Percentiles rank a stretch among this genome's conserved stretches.
Conservation (phyloP, 768 basidiomycete genomes). For the Boletus edulis region DNA sequence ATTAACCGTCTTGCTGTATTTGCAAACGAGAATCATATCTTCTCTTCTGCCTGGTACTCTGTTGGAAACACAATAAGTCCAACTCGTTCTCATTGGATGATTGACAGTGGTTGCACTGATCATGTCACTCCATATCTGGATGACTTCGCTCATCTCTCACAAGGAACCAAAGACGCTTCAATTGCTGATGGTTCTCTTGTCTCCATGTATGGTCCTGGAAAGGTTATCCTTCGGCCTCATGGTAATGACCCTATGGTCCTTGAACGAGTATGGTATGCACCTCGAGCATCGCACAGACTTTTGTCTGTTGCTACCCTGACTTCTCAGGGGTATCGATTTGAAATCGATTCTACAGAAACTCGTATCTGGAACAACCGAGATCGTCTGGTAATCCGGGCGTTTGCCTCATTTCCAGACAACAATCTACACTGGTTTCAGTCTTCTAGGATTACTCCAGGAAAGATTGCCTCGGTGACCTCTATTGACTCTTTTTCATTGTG, state of each 20-base stretch:
- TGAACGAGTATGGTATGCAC: not conserved
- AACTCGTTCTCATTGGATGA: not conserved
- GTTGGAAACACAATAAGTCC: too few relatives aligned
- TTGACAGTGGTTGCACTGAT: not conserved
- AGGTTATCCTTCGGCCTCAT: not conserved
- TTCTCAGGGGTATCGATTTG: accelerated
- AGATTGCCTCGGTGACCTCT: too few relatives aligned
- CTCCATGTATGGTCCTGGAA: not conserved
- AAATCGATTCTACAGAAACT: not conserved
- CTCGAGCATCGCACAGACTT: not conserved
- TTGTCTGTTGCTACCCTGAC: not conserved
- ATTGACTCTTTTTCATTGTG: not conserved
- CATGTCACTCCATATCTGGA: not conserved
- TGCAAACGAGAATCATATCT: too few relatives aligned
- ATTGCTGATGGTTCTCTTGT: not conserved
- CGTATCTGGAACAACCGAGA: not conserved
- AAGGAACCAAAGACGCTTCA: accelerated
- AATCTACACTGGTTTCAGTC: not conserved
- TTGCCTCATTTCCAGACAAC: not conserved
- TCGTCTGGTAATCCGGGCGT: not conserved
- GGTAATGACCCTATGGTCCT: not conserved
- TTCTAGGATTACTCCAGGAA: not conserved
- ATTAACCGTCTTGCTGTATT: too few relatives aligned
- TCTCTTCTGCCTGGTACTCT: too few relatives aligned
- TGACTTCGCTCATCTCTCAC: not conserved